Evolutionary conservation across 148 eudicot species (phyloP), one percentile per base, ranked within the genome.

Genomic region (Diospyros lotus): DNA sequence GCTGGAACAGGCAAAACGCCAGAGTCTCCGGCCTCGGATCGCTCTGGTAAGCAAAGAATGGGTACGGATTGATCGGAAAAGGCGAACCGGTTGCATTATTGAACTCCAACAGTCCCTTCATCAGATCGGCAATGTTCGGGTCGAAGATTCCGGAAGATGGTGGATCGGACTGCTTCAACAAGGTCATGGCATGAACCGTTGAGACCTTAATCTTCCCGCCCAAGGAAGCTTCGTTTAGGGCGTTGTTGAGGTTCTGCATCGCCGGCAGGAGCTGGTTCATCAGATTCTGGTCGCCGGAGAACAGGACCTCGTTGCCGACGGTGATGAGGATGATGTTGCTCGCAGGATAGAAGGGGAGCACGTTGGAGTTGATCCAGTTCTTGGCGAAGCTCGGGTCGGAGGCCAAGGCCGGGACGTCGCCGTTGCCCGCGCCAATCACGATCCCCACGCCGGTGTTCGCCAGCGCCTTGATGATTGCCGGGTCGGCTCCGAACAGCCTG

Each of bases 41-140:
- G 51, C 86, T 86, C 77, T 79, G 82, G 76, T 85, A 89, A 12
- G 90, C 90, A 48, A 89, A 89, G 68, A 81, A 89, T 13, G 90
- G 93, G 68, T 89, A 87, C 42, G 90, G 90, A 68, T 87, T 87
- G 9, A 89, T 83, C n/a, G 77, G 75, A 48, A 89, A 87, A 12
- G 90, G 87, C 18, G 93, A 87, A 9, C 85, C 87, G 1, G 82
- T 86, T 1, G 74, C 77, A 1, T 64, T 80, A 56, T 85, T 76
- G 55, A 89, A 85, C 76, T 75, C 84, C 59, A 89, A 71, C 52
- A 84, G 12, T 0, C 76, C 86, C 52, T 77, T 78, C 80, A 87
- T 61, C 50, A 84, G 58, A 68, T 81, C 86, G 53, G 59, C 85
- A 4, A 76, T 18, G 1, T 56, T 72, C 52, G 85, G 84, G 54